Evolutionary conservation across 108 stramenopile genomes (phyloP).

Genomic region (Cylindrotheca fusiformis): DNA sequence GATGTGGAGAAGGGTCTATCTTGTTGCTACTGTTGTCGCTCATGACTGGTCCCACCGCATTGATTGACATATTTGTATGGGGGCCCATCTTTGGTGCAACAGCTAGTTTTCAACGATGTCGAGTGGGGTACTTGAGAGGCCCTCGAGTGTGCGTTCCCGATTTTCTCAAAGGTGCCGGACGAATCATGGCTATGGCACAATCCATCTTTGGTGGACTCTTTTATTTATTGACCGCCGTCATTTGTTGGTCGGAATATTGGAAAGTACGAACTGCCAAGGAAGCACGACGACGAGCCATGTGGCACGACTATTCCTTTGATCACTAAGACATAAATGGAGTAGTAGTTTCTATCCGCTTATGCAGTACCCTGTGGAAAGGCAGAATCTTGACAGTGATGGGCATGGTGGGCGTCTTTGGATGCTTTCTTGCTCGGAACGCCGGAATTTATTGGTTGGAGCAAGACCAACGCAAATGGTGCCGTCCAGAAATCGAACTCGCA

Average conservation of each 20-base stretch:
- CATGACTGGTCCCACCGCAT: neutral
- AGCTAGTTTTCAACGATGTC: neutral
- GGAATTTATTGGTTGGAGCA: too few species aligned
- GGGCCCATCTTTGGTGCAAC: conserved; percentile 3
- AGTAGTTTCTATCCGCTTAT: too few species aligned
- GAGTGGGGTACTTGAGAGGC: neutral
- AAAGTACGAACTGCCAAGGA: neutral
- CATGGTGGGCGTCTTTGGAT: too few species aligned
- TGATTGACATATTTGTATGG: conserved; percentile 6
- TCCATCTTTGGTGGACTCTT: conserved; percentile 3
- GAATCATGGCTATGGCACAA: neutral
- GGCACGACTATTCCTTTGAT: neutral
- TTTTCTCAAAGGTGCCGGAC: neutral
- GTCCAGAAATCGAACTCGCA: too few species aligned
- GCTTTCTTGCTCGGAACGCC: too few species aligned
- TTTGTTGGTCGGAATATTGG: conserved; percentile 4
- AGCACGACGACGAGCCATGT: neutral
- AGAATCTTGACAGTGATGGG: too few species aligned
- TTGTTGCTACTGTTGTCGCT: neutral
- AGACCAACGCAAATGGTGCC: too few species aligned
- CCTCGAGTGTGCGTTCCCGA: neutral
- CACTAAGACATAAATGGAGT: too few species aligned
- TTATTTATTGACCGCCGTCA: neutral
- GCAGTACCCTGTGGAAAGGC: too few species aligned
- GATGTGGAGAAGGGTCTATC: neutral